These are phyloP conservation scores for Cladophialophora psammophila DNA, from an alignment of 2,329 filamentous ascomycete species.

Conservation along the genomic window DNA sequence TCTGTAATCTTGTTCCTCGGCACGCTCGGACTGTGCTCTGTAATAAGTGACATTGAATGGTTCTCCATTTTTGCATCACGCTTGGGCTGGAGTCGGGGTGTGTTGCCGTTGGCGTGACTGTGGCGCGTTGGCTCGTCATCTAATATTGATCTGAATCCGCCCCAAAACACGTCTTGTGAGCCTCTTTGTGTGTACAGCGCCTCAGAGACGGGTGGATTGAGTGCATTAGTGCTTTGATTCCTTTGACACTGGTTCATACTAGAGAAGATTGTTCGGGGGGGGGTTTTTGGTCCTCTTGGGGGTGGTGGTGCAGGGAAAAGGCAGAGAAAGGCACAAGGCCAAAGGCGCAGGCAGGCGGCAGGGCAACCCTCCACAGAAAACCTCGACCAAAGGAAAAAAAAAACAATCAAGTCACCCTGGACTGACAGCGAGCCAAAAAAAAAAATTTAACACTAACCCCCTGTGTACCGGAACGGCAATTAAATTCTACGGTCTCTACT, in stretches of 20 bases:
- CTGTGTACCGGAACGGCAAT: slow-evolving; percentile 22
- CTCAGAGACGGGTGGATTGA: slow-evolving; percentile 32
- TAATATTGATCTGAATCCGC: slow-evolving; percentile 32
- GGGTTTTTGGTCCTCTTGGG: background rate
- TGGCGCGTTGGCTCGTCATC: slow-evolving; percentile 37
- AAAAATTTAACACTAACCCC: slow-evolving; percentile 12
- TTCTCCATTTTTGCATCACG: slow-evolving; percentile 35
- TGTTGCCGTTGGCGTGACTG: slow-evolving; percentile 39
- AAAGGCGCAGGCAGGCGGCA: background rate
- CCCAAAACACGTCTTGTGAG: slow-evolving; percentile 27
- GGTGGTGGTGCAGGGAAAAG: background rate
- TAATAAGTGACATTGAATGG: slow-evolving; percentile 38
- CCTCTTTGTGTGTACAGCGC: slow-evolving; percentile 22
- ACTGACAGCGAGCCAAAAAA: slow-evolving; percentile 15
- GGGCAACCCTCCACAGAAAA: background rate
- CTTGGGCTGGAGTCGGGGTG: slow-evolving; percentile 39
- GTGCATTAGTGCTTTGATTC: slow-evolving; percentile 31
- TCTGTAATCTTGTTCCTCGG: slow-evolving; percentile 35
- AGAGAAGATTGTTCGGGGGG: slow-evolving; percentile 21
- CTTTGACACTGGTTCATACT: slow-evolving; percentile 33
- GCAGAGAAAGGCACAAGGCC: background rate
- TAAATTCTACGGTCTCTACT: slow-evolving; percentile 27
- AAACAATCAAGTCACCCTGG: slow-evolving; percentile 12
- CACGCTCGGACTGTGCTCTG: slow-evolving; percentile 34
- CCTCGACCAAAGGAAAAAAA: background rate